phyloP scores from a whole-genome alignment of 2,329 filamentous ascomycete genomes.

The Cercospora nicotianae region DNA sequence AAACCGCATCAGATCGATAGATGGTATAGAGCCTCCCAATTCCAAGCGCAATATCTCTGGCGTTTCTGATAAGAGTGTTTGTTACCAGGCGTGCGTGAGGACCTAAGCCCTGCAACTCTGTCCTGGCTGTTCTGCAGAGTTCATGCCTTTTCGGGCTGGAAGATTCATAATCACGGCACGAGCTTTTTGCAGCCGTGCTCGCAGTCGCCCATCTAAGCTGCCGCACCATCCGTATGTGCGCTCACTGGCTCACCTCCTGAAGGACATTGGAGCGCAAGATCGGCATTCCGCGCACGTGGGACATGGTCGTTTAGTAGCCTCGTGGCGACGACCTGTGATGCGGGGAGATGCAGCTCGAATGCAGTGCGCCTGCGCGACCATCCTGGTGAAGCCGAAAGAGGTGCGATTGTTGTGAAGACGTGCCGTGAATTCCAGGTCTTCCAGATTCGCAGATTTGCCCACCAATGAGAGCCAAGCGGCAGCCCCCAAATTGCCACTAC shows the following conservation, averaged over 20 bases:
- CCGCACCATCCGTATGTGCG: background rate
- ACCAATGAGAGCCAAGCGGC: background rate
- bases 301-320: background rate
- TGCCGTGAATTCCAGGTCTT: background rate
- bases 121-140: background rate
- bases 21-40: background rate
- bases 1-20: conserved; percentile 7
- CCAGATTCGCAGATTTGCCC: conserved; percentile 1
- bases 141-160: background rate
- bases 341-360: background rate
- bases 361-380: background rate
- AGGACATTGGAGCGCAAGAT: background rate
- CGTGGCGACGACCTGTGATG: background rate
- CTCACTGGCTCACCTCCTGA: background rate
- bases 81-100: background rate
- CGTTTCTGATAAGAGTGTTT: background rate
- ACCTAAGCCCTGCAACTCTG: background rate
- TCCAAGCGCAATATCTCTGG: background rate
- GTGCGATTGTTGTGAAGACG: background rate
- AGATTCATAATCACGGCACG: background rate
- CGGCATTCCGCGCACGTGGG: background rate
- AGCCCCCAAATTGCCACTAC: background rate
- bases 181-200: background rate
- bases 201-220: background rate
- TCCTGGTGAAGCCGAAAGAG: background rate